Evolutionary conservation across 164 flowering plant species (phyloP), one percentile per base, ranked within the genome.

Genomic region (Litsea cubeba): DNA sequence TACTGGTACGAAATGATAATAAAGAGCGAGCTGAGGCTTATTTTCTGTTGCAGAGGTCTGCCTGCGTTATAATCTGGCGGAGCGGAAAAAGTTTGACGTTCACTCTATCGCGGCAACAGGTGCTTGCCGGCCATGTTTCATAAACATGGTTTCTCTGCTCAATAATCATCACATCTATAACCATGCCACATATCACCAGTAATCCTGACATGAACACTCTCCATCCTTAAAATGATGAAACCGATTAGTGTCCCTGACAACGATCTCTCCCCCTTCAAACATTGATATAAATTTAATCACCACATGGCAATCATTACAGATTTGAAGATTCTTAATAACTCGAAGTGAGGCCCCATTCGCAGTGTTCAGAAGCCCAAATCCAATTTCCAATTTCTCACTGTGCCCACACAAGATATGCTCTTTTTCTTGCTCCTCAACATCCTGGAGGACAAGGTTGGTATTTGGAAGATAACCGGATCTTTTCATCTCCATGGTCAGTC

Each of bases 381-480:
- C 92, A 57, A 91, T 85, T 14, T 90, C 94, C 73, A 90, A 77
- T 76, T 90, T 91, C 83, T 90, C 91, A 70, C 94, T 90, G 64
- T 90, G 97, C 50, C 92, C 88, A 72, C 90, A 87, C 72, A 88
- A 78, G 26, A 91, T 88, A 64, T 84, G 86, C 82, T 90, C 94
- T 79, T 90, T 91, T 65, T 91, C 97, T 81, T 89, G 97, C 75
- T 90, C 90, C 77, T 90, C 97, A 60, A 86, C 93, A 82, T 90
- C 91, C 79, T 90, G 93, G 69, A 90, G 77, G 70, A 89, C 94
- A 80, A 84, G 83, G 62, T 83, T 81, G 32, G 88, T 85, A 30
- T 79, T 65, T 6, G 89, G 90, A 50, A 75, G 65, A 68, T 72
- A 81, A 64, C 93, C 93, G 12, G 82, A 83, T 64, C 80, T 88